Evolutionary conservation across 1,284 basidiomycete genomes (phyloP).

Genomic region (Puccinia hordei): DNA sequence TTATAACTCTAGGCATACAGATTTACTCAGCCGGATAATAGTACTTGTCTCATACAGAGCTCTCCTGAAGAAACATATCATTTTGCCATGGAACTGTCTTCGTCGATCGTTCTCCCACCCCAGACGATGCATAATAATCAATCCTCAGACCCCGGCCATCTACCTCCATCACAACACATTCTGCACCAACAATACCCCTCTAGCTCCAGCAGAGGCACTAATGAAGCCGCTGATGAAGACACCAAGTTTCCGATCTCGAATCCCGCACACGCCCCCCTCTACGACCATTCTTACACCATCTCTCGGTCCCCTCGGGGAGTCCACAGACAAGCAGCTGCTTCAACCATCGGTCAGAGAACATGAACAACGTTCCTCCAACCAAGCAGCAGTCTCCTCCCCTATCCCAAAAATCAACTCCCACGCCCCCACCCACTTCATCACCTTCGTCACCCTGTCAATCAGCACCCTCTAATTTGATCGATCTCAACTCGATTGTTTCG

Average conservation of each 20-base stretch:
- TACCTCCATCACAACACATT: conserved; percentile 24
- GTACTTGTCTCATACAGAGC: conserved; percentile 22
- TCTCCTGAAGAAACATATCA: conserved; percentile 11
- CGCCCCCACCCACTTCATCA: conserved; percentile 34
- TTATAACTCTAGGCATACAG: conserved; percentile 14
- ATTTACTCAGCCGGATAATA: background rate
- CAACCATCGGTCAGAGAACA: conserved; percentile 7
- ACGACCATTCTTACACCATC: conserved; percentile 32
- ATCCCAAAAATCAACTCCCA: conserved; percentile 30
- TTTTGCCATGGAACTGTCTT: conserved; percentile 31
- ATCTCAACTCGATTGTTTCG: conserved; percentile 40
- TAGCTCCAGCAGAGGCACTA: conserved; percentile 26
- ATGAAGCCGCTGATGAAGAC: conserved; percentile 26
- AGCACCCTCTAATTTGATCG: conserved; percentile 27
- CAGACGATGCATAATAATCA: background rate
- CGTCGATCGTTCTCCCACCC: conserved; percentile 30
- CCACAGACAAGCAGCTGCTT: conserved; percentile 9
- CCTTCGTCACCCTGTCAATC: conserved; percentile 22
- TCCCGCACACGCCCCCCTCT: conserved; percentile 22
- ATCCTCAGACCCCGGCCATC: conserved; percentile 22
- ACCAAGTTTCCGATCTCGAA: conserved; percentile 19
- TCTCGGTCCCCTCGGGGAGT: conserved; percentile 12
- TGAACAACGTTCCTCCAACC: background rate
- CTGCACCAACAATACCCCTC: conserved; percentile 35
- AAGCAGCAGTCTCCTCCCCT: conserved; percentile 24